These are phyloP conservation scores for Pyrenochaeta sp. DNA, from an alignment of 2,329 filamentous ascomycete species.

Conservation along the genomic window DNA sequence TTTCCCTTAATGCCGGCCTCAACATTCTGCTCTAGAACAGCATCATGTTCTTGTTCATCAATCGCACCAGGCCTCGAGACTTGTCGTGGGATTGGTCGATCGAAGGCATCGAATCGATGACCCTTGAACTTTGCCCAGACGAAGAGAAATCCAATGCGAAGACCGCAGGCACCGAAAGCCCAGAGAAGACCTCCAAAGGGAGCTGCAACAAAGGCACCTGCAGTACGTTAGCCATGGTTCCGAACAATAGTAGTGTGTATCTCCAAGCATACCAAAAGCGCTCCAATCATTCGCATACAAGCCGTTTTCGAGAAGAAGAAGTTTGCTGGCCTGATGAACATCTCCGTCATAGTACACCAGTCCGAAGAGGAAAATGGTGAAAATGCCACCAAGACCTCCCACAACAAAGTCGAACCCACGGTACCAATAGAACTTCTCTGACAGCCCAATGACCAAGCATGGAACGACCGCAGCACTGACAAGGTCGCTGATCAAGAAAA, in stretches of 20 bases:
- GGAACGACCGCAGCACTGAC: constrained; percentile 79
- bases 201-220: constrained; percentile 76
- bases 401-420: constrained; percentile 81
- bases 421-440: constrained; percentile 72
- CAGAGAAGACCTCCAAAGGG: constrained; percentile 78
- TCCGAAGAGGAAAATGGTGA: constrained; percentile 83
- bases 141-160: constrained; percentile 68
- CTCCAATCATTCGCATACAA: constrained; percentile 82
- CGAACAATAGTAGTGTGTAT: neutral
- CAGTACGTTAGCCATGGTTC: constrained; percentile 9
- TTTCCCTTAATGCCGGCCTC: constrained; percentile 33
- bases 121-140: constrained; percentile 65
- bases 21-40: constrained; percentile 34
- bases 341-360: constrained; percentile 78
- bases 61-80: constrained; percentile 15
- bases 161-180: constrained; percentile 68
- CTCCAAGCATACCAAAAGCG: constrained; percentile 69
- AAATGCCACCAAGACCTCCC: constrained; percentile 77
- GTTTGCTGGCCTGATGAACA: constrained; percentile 66
- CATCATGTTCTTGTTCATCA: constrained; percentile 34
- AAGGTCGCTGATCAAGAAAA: constrained; percentile 83
- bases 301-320: constrained; percentile 76
- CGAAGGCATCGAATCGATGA: constrained; percentile 70
- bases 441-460: constrained; percentile 75
- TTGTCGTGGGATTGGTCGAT: constrained; percentile 50